A percentile compares a stretch with the other conserved stretches of the same genome.
Evolutionary conservation across 2,329 filamentous ascomycete genomes (phyloP).

Genomic region (Westerdykella aurantiaca): DNA sequence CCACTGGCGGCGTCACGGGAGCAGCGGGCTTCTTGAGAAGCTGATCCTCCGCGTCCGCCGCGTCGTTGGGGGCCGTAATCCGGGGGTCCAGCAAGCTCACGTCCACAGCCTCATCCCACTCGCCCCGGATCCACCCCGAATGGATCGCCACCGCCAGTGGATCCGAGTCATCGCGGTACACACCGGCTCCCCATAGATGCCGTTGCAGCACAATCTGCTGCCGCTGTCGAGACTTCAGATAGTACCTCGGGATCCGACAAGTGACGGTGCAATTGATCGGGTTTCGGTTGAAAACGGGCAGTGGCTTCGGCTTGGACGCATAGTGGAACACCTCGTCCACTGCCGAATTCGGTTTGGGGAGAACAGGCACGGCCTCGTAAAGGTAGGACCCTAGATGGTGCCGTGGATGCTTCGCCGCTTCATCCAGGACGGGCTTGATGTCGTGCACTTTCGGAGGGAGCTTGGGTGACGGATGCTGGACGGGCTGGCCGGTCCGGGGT

Average conservation of each 20-base stretch:
- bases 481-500: conserved; percentile 20
- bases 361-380: conserved; percentile 63
- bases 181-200: conserved; percentile 85
- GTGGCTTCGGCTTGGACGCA: conserved; percentile 58
- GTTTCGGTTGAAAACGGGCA: conserved; percentile 70
- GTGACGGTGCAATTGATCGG: conserved; percentile 82
- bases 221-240: conserved; percentile 62
- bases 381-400: conserved; percentile 79
- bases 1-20: conserved; percentile 58
- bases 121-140: conserved; percentile 83
- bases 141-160: conserved; percentile 90
- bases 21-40: conserved; percentile 38
- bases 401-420: conserved; percentile 63
- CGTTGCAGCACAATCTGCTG: conserved; percentile 78
- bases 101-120: conserved; percentile 76
- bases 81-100: conserved; percentile 57
- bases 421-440: conserved; percentile 57
- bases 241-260: conserved; percentile 75
- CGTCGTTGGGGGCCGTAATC: conserved; percentile 41
- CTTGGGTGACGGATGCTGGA: conserved; percentile 43
- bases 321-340: conserved; percentile 53
- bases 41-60: conserved; percentile 41
- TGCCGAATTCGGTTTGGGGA: conserved; percentile 38
- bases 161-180: conserved; percentile 96
- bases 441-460: conserved; percentile 59